phyloP scores from a whole-genome alignment of 768 basidiomycete genomes.

The Phaeolepiota aurea region DNA sequence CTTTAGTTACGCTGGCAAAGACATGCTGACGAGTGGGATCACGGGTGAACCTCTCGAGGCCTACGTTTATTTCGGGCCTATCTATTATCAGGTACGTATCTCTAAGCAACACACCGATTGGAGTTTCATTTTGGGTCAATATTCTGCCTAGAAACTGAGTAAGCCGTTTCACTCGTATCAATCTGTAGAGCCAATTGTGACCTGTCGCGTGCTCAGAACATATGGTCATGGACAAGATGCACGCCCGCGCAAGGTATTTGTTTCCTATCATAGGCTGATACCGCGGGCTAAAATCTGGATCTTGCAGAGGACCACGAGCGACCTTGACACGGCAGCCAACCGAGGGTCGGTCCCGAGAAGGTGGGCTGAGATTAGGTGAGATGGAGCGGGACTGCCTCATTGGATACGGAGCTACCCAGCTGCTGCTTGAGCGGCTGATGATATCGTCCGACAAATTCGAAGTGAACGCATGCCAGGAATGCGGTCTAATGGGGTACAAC shows the following conservation, averaged over 20 bases:
- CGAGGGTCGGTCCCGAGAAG: conserved; percentile 95
- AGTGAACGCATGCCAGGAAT: conserved; percentile 90
- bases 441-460: conserved; percentile 98
- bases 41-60: conserved; percentile 95
- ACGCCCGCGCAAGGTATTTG: conserved; percentile 83
- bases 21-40: conserved; percentile 97
- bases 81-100: conserved; percentile 82
- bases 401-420: conserved; percentile 96
- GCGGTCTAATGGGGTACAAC: conserved; percentile 90
- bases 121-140: not conserved
- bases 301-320: conserved; percentile 81
- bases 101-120: no score
- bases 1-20: conserved; percentile 97
- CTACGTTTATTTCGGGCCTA: conserved; percentile 98
- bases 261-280: conserved; percentile 7
- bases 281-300: conserved; percentile 6
- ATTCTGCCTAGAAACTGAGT: conserved; percentile 80
- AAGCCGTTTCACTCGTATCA: conserved; percentile 22
- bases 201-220: conserved; percentile 46
- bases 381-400: conserved; percentile 99
- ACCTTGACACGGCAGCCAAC: conserved; percentile 96
- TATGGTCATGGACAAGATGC: conserved; percentile 99
- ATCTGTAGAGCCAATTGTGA: no score
- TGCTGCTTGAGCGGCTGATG: conserved; percentile 95
- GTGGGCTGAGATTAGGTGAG: conserved; percentile 93